Base-by-base conservation (phyloP, 768 basidiomycete genomes). In the Lactifluus volemus region DNA sequence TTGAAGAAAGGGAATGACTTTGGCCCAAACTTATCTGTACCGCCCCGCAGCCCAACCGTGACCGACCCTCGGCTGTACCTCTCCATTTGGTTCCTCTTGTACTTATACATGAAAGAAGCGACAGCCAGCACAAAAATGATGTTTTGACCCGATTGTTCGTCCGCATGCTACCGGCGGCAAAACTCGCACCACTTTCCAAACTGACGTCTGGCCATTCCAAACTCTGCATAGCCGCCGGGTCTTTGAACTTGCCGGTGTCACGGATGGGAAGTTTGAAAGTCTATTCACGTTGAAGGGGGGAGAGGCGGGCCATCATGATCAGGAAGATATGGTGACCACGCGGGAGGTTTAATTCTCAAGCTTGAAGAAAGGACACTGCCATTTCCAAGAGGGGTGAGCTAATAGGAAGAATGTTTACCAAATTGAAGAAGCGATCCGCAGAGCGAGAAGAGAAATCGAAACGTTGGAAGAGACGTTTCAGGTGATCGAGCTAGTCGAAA, bases 11-110 rank as follows among this genome's bases (percentile, higher is more conserved):
- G 25, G n/a, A 51, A 63, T 39, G 41, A 49, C n/a, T 15, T 44
- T 6, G 44, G 9, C n/a, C 29, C 38, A 15, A 34, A 47, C 36
- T 14, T 51, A 25, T 38, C 30, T 34, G 50, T 32, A n/a, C 29
- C n/a, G n/a, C n/a, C 44, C 21, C 11, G 14, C 14, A 25, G 25
- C 25, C 25, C 25, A 25, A 25, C 25, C 25, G 25, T 25, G 25
- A 25, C 25, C 25, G 25, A 25, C 29, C 49, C n/a, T 25, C 41
- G 8, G 19, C 54, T 15, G 15, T 30, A 30, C 49, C 53, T n/a
- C 54, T 55, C 32, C 49, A 49, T 36, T 50, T 51, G 15, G 34
- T 55, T 10, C 54, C 60, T 21, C 60, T 55, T 48, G 12, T 55
- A 30, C 44, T 42, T 15, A 14, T 12, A 14, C 38, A 38, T 12